Percentiles rank a stretch among this genome's conserved stretches.
Conservation (phyloP, 2,329 filamentous ascomycete species). For the Colletotrichum falcatum region DNA sequence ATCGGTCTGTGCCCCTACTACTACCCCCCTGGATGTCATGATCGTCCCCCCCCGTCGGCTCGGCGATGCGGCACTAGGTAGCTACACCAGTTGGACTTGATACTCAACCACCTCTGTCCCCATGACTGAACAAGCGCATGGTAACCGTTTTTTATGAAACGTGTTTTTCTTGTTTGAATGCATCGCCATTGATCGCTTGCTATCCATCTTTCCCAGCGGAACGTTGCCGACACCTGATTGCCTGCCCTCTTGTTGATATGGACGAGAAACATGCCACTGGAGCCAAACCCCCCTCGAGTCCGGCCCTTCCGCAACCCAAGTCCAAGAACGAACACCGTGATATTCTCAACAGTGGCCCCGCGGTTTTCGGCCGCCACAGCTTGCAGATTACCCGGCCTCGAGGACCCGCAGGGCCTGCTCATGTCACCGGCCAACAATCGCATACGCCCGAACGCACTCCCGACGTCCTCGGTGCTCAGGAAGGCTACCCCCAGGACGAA, state of each 20-base stretch:
- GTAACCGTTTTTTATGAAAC: neutral
- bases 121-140: neutral
- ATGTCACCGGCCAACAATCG: neutral
- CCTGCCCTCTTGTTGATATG: neutral
- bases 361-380: conserved; percentile 29
- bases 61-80: conserved; percentile 12
- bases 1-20: neutral
- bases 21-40: neutral
- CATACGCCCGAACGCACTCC: neutral
- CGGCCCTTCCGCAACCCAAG: conserved; percentile 9
- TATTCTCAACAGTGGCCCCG: neutral
- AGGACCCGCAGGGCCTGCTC: neutral
- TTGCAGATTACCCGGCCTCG: conserved; percentile 19
- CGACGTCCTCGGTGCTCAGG: neutral
- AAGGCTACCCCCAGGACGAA: conserved; percentile 1
- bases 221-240: neutral
- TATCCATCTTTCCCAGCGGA: too few species aligned
- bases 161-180: neutral
- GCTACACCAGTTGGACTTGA: neutral
- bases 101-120: neutral
- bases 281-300: neutral
- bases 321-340: neutral
- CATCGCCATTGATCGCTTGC: too few species aligned
- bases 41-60: conserved; percentile 16
- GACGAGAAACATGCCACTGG: conserved; percentile 12